phyloP scores from a whole-genome alignment of 2,329 filamentous ascomycete species.

The Xylariaceae sp. region DNA sequence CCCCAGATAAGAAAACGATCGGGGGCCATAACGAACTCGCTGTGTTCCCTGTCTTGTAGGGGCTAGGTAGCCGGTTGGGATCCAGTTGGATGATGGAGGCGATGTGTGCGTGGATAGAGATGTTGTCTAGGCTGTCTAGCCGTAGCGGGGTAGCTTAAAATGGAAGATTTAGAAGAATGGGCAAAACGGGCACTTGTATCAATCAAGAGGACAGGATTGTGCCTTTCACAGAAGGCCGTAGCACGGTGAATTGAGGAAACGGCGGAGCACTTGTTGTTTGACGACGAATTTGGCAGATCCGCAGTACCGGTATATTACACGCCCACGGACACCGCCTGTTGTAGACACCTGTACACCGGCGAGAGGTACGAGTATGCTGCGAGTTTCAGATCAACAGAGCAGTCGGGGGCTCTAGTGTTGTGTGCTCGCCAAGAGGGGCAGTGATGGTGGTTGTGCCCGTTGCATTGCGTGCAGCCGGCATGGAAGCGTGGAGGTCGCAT shows the following conservation, averaged over 20 bases:
- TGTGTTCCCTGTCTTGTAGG: not conserved
- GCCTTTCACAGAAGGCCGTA: not conserved
- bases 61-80: not conserved
- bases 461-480: too few species aligned
- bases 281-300: not conserved
- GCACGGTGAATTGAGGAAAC: too few species aligned
- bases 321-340: too few species aligned
- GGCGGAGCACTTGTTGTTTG: not conserved
- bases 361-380: not conserved
- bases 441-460: not conserved
- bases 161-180: not conserved
- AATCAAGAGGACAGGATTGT: not conserved
- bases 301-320: not conserved
- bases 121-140: not conserved
- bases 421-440: not conserved
- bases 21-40: constrained; percentile 27
- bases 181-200: not conserved
- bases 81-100: not conserved
- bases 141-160: too few species aligned
- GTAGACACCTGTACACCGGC: too few species aligned
- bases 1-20: constrained; percentile 61
- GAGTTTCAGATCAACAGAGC: not conserved
- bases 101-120: not conserved
- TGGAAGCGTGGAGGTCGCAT: too few species aligned
- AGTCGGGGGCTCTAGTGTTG: not conserved